Conservation (phyloP, 139 green algal species). For the Nannochloris sp. region DNA sequence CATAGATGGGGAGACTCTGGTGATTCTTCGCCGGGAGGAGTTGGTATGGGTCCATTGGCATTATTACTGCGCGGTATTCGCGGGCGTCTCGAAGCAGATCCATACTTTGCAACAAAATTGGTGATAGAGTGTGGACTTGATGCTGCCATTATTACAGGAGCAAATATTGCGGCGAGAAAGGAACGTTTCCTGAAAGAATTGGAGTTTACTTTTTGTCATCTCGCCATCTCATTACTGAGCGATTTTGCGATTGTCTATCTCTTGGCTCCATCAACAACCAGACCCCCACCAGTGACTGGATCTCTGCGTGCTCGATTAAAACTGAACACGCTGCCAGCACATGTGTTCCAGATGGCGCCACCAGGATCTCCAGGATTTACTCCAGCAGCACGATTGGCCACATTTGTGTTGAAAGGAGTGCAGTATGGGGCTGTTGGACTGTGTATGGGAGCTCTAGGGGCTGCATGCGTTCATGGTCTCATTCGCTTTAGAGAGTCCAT, state of each 20-base stretch:
- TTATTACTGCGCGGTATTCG: conserved; percentile 9
- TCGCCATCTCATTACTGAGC: conserved; percentile 16
- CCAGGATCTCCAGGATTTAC: conserved; percentile 7
- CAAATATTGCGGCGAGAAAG: conserved; percentile 10
- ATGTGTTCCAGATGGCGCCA: conserved; percentile 19
- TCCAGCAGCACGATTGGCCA: background rate
- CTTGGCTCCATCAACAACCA: conserved; percentile 7
- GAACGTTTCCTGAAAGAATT: conserved; percentile 13
- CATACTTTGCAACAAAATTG: conserved; percentile 21
- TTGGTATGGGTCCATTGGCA: background rate
- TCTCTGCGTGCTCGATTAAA: background rate
- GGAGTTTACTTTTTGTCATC: conserved; percentile 24
- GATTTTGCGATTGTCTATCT: conserved; percentile 31
- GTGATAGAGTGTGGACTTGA: conserved; percentile 19
- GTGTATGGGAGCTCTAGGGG: conserved; percentile 12
- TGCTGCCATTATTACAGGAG: conserved; percentile 16
- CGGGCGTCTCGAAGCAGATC: conserved; percentile 9
- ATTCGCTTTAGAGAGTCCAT: conserved; percentile 5
- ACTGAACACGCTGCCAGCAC: conserved; percentile 11
- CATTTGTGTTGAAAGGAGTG: conserved; percentile 11
- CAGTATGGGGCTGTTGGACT: conserved; percentile 22
- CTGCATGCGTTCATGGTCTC: conserved; percentile 6
- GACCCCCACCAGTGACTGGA: conserved; percentile 1
- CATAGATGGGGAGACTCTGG: background rate
- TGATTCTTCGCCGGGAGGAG: background rate